Conservation (phyloP, 2,329 filamentous ascomycete genomes). For the Epichloe typhina region DNA sequence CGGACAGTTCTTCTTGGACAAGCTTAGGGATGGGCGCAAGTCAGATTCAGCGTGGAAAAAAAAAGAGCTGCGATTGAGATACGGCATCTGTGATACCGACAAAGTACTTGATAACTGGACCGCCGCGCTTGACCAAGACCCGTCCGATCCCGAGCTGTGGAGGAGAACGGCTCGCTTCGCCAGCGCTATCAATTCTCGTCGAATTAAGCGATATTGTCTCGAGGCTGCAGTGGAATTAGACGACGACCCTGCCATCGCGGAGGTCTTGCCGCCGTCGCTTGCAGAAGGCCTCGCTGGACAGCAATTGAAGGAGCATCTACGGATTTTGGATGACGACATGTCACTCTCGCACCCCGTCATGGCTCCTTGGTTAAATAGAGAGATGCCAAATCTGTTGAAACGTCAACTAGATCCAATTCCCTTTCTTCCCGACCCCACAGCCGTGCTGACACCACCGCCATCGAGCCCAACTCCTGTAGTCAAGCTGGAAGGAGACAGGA, state of each 20-base stretch:
- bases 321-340: conserved; percentile 40
- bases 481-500: neutral
- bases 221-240: conserved; percentile 55
- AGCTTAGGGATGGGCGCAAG: conserved; percentile 19
- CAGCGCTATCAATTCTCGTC: conserved; percentile 41
- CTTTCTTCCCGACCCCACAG: conserved; percentile 43
- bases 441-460: conserved; percentile 20
- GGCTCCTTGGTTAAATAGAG: conserved; percentile 39
- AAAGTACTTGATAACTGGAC: conserved; percentile 43
- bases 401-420: conserved; percentile 48
- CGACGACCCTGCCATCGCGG: conserved; percentile 49
- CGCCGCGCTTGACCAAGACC: conserved; percentile 48
- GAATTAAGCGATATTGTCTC: conserved; percentile 48
- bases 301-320: conserved; percentile 42
- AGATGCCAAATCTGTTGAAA: conserved; percentile 36
- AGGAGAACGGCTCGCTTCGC: conserved; percentile 45
- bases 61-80: conserved; percentile 14
- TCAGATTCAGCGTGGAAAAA: conserved; percentile 39
- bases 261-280: conserved; percentile 49
- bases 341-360: conserved; percentile 48
- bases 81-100: conserved; percentile 21
- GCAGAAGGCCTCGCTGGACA: conserved; percentile 51
- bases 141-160: conserved; percentile 56
- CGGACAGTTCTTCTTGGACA: conserved; percentile 80
- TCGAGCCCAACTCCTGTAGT: conserved; percentile 5